Base-by-base conservation (phyloP, 2,329 filamentous ascomycete genomes). In the Fusarium euwallaceae region DNA sequence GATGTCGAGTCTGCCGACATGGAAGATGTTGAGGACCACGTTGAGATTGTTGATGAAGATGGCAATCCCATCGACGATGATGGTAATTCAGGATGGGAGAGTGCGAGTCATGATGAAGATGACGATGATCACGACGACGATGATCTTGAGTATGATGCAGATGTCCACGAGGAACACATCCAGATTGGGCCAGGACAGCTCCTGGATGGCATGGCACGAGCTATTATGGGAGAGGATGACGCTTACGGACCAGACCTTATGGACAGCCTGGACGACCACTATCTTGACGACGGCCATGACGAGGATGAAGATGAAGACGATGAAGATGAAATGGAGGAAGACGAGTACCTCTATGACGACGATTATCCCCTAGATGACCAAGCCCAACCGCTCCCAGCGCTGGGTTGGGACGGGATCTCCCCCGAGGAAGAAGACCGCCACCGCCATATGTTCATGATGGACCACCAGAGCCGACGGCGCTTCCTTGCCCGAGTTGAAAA, bases 311-410 rank as follows among this genome's bases (percentile, higher is more conserved):
- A 87, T 45, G 88, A 89, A 7, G 89, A 90, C 6, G 94, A 95
- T 56, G 92, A 93, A 20, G 92, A 93, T 45, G 92, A 92, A 51
- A 88, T 93, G 75, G 92, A 92, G 53, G 93, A 94, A 61, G 90
- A 91, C 22, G 89, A 91, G 64, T 91, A 91, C 77, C 85, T 89
- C 68, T 92, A 90, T 70, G 89, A 91, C 69, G 88, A 90, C 27
- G 87, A 88, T 36, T 90, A 88, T 81, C 86, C 88, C 67, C 85
- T 80, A 58, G 78, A 82, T 27, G 87, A 88, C 63, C 87, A 88
- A 34, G 80, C 82, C 55, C 82, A 86, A 17, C 82, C 85, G 60
- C 84, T 88, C 76, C 84, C 86, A 24, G 84, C 85, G 37, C 83
- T 91, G 39, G 89, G 88, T 17, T 92, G 90, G 90, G 90, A 92